These are phyloP conservation scores for Barbarea vulgaris DNA, from an alignment of 345 rosid species.

Conservation along the genomic window DNA sequence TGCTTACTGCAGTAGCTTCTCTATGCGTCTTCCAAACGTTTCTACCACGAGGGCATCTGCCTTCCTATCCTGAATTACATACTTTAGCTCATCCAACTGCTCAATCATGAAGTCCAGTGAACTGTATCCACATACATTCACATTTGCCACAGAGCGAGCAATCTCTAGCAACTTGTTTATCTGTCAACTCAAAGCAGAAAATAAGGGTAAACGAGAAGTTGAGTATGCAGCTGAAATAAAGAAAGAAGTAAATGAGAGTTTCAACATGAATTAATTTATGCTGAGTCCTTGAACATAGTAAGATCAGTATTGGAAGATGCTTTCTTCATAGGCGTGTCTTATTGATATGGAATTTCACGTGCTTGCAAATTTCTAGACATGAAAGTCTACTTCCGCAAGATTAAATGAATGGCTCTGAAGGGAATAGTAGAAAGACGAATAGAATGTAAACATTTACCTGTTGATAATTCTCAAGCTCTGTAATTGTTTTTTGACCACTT, in stretches of 20 bases:
- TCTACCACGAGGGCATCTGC: constrained; percentile 95
- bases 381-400: constrained; percentile 7
- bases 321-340: background rate
- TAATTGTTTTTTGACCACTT: constrained; percentile 66
- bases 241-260: constrained; percentile 6
- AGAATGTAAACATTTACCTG: constrained; percentile 56
- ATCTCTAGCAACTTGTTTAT: constrained; percentile 72
- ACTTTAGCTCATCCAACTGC: constrained; percentile 78
- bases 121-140: constrained; percentile 64
- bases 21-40: constrained; percentile 95
- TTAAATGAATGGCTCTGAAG: background rate
- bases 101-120: constrained; percentile 77
- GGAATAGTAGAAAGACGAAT: background rate
- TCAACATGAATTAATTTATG: background rate
- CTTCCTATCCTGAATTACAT: constrained; percentile 89
- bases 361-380: background rate
- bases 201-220: constrained; percentile 1
- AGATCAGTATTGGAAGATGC: background rate
- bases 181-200: constrained; percentile 50
- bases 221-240: constrained; percentile 7
- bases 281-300: background rate
- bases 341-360: background rate
- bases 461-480: constrained; percentile 80
- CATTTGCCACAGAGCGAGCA: constrained; percentile 76
- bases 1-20: constrained; percentile 88